Evolutionary conservation across 2,329 filamentous ascomycete genomes (phyloP).

Genomic region (Plenodomus biglobosus): DNA sequence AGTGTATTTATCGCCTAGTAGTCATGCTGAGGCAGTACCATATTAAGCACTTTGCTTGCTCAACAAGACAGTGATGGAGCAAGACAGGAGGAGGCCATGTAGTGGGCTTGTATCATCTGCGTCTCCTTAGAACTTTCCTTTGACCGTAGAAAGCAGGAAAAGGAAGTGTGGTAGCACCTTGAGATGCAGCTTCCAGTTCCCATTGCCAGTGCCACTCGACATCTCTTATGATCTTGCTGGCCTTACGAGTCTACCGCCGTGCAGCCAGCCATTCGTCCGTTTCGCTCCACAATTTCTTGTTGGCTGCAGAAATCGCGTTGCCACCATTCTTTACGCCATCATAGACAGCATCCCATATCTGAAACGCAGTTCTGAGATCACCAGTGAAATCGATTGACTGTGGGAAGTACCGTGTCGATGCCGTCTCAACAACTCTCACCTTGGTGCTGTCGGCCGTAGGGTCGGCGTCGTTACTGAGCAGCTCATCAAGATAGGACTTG

Average conservation of each 20-base stretch:
- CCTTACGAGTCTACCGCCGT: slow-evolving; percentile 24
- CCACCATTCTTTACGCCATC: slow-evolving; percentile 59
- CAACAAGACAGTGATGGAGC: neutral
- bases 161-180: no score
- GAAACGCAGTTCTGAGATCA: slow-evolving; percentile 63
- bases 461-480: slow-evolving; percentile 59
- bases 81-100: neutral
- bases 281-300: slow-evolving; percentile 59
- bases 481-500: slow-evolving; percentile 75
- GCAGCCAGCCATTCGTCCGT: slow-evolving; percentile 60
- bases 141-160: no score
- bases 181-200: no score
- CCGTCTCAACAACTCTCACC: slow-evolving; percentile 54
- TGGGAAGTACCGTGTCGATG: slow-evolving; percentile 61
- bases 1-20: neutral
- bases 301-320: slow-evolving; percentile 46
- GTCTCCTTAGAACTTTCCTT: neutral
- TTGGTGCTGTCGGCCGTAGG: slow-evolving; percentile 54
- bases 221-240: neutral
- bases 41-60: neutral
- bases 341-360: slow-evolving; percentile 66
- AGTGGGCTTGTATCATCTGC: neutral
- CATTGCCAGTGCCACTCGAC: neutral
- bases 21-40: neutral
- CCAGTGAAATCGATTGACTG: slow-evolving; percentile 60